These are phyloP conservation scores for Ophiocordyceps sinensis DNA, from an alignment of 2,329 filamentous ascomycete genomes.

Conservation along the genomic window DNA sequence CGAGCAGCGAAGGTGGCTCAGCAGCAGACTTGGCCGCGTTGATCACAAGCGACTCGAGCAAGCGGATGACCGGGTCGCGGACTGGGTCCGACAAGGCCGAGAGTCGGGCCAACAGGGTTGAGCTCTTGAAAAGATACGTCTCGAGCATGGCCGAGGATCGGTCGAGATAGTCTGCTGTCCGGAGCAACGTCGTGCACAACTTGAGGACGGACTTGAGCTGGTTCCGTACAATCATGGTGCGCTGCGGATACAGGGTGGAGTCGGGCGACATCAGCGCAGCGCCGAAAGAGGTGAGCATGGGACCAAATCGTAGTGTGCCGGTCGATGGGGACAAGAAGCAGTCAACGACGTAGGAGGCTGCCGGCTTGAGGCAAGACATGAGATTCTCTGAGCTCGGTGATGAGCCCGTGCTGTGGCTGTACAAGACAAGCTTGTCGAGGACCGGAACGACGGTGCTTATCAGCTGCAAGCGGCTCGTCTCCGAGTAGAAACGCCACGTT, in stretches of 20 bases:
- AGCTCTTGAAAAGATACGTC: slow-evolving; percentile 65
- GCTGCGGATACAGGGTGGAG: slow-evolving; percentile 46
- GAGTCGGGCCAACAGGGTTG: slow-evolving; percentile 61
- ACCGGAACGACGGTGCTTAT: slow-evolving; percentile 52
- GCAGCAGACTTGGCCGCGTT: slow-evolving; percentile 48
- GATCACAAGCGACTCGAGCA: slow-evolving; percentile 61
- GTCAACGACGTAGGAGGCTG: slow-evolving; percentile 62
- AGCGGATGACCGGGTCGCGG: slow-evolving; percentile 46
- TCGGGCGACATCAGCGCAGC: slow-evolving; percentile 30
- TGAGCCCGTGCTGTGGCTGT: slow-evolving; percentile 63
- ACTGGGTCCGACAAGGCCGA: slow-evolving; percentile 57
- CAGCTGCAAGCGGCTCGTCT: slow-evolving; percentile 54
- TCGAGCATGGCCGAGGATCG: slow-evolving; percentile 54
- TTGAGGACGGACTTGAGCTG: slow-evolving; percentile 50
- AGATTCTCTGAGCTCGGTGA: slow-evolving; percentile 27
- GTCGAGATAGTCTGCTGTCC: slow-evolving; percentile 50
- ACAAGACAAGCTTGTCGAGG: slow-evolving; percentile 57
- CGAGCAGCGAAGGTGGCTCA: slow-evolving; percentile 90
- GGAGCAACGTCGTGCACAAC: slow-evolving; percentile 57
- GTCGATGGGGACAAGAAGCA: slow-evolving; percentile 59
- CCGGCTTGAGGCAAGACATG: slow-evolving; percentile 51
- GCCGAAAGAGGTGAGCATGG: slow-evolving; percentile 57
- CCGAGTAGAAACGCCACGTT: slow-evolving; percentile 67
- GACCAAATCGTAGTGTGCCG: slow-evolving; percentile 60
- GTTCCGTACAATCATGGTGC: slow-evolving; percentile 38